Evolutionary conservation across 2,329 filamentous ascomycete species (phyloP).

Genomic region (Pestalotiopsis sp.): DNA sequence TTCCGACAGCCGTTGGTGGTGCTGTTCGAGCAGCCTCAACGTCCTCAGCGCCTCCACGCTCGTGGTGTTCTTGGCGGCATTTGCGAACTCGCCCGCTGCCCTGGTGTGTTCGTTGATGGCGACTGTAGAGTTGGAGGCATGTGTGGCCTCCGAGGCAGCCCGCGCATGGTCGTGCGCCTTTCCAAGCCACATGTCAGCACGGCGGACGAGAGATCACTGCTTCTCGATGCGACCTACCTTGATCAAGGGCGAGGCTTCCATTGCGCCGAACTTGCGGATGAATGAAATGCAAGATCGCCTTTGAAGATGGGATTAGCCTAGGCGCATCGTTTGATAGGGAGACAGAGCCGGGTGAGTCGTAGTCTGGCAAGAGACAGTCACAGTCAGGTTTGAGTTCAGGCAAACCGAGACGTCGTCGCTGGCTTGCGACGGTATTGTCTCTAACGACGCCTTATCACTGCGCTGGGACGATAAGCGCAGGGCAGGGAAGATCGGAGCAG

Average conservation of each 20-base stretch:
- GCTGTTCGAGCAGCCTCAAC: slow-evolving; percentile 80
- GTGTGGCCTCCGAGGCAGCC: slow-evolving; percentile 76
- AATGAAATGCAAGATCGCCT: background rate
- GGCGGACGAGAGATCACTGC: background rate
- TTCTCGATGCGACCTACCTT: slow-evolving; percentile 49
- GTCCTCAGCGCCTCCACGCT: slow-evolving; percentile 78
- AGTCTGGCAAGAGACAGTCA: background rate
- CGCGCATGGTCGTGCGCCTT: slow-evolving; percentile 88
- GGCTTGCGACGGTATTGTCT: background rate
- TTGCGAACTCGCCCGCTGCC: slow-evolving; percentile 86
- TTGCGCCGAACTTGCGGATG: slow-evolving; percentile 31
- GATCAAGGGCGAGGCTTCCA: slow-evolving; percentile 72
- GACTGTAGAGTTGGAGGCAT: slow-evolving; percentile 74
- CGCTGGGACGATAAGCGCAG: background rate
- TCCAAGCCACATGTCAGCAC: slow-evolving; percentile 4
- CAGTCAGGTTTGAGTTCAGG: background rate
- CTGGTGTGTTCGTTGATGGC: slow-evolving; percentile 87
- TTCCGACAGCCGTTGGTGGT: slow-evolving; percentile 82
- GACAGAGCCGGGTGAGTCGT: background rate
- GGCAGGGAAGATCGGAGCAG: background rate
- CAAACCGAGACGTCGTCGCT: background rate
- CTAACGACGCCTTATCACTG: background rate
- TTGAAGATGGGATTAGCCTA: background rate
- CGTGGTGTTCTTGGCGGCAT: slow-evolving; percentile 73
- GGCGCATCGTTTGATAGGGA: background rate